Percentiles rank a stretch among this genome's conserved stretches.
phyloP scores from a whole-genome alignment of 352 stramenopile genomes.

The Peronospora farinosa region DNA sequence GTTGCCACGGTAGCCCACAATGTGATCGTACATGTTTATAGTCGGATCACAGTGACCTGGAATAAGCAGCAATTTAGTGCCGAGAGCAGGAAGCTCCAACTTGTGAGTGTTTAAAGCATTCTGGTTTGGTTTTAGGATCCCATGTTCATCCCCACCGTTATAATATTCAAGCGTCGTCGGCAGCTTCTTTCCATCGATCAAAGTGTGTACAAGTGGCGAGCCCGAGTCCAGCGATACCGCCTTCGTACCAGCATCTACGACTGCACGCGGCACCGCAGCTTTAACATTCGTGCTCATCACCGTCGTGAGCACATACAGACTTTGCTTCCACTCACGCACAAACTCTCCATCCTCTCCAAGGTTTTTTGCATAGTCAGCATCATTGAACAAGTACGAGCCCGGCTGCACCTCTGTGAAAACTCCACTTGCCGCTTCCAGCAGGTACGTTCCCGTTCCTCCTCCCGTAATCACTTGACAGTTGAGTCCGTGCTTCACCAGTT shows the following conservation, averaged over 20 bases:
- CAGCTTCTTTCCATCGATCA: constrained; percentile 34
- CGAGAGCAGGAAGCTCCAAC: constrained; percentile 42
- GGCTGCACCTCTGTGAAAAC: constrained; percentile 76
- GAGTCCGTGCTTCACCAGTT: constrained; percentile 25
- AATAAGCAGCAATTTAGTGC: constrained; percentile 50
- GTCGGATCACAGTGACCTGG: constrained; percentile 73
- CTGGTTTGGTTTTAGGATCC: constrained; percentile 38
- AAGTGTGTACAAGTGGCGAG: constrained; percentile 42
- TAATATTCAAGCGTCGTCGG: constrained; percentile 44
- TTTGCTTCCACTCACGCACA: constrained; percentile 50
- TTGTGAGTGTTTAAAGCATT: constrained; percentile 5
- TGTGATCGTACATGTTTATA: constrained; percentile 69
- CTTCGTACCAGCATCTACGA: constrained; percentile 76
- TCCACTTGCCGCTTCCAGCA: constrained; percentile 48
- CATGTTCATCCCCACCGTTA: constrained; percentile 59
- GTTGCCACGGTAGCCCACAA: constrained; percentile 50
- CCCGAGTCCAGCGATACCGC: constrained; percentile 62
- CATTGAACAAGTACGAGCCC: constrained; percentile 73
- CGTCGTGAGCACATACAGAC: constrained; percentile 62
- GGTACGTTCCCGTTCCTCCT: constrained; percentile 62
- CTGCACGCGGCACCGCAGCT: constrained; percentile 31
- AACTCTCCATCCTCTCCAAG: constrained; percentile 31
- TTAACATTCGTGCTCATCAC: constrained; percentile 53
- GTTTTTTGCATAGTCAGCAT: constrained; percentile 66
- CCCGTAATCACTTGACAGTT: constrained; percentile 63